These are phyloP conservation scores for Millerozyma acaciae DNA, from an alignment of 805 yeast species.

Conservation along the genomic window DNA sequence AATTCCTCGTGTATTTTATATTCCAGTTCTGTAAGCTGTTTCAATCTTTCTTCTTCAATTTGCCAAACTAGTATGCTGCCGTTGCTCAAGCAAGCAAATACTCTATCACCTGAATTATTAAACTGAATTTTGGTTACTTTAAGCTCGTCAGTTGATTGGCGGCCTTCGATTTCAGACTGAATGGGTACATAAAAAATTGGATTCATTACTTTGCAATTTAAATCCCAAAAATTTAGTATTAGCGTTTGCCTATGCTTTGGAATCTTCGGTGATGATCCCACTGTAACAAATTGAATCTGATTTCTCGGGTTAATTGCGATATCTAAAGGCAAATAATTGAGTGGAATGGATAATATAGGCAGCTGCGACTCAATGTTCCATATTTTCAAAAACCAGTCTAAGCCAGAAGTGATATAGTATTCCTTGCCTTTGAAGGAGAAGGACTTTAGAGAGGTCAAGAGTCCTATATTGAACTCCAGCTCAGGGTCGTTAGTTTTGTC, in stretches of 20 bases:
- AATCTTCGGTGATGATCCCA: constrained; percentile 15
- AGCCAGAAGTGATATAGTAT: constrained; percentile 14
- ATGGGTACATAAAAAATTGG: constrained; percentile 15
- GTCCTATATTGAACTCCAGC: constrained; percentile 1
- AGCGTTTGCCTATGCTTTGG: constrained; percentile 4
- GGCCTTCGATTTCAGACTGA: constrained; percentile 2
- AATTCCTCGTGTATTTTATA: no score
- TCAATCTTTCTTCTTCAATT: constrained; percentile 8
- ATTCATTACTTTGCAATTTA: constrained; percentile 14
- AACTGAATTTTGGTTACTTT: constrained; percentile 13
- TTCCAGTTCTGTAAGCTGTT: no score
- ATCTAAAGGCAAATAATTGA: constrained; percentile 15
- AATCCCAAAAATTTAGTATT: constrained; percentile 29
- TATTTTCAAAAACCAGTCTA: constrained; percentile 22
- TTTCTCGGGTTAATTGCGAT: constrained; percentile 16
- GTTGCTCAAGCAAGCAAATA: constrained; percentile 20
- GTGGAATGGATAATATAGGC: constrained; percentile 18
- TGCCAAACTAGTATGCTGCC: constrained; percentile 15
- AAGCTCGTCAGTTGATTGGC: constrained; percentile 1
- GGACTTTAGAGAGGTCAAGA: constrained; percentile 4
- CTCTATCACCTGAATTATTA: constrained; percentile 13
- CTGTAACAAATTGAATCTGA: constrained; percentile 22
- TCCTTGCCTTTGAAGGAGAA: constrained; percentile 1
- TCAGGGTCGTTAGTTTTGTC: constrained; percentile 6
- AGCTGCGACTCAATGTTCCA: constrained; percentile 13